phyloP scores from a whole-genome alignment of 352 stramenopile species.

The Phytophthora lateralis region DNA sequence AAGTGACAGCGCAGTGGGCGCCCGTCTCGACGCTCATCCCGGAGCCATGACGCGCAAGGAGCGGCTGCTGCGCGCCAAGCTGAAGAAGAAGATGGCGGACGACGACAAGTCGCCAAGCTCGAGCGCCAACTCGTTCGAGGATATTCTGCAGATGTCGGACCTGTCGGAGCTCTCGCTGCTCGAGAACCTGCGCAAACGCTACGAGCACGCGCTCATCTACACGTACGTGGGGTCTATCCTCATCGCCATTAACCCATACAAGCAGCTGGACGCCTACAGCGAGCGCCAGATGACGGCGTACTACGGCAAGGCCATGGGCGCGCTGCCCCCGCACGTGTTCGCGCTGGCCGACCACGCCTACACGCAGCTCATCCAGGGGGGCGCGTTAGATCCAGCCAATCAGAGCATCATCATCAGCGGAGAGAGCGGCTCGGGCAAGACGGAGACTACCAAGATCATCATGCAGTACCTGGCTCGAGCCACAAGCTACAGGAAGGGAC shows the following conservation, averaged over 20 bases:
- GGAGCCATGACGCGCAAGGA: conserved; percentile 64
- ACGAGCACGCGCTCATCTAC: conserved; percentile 94
- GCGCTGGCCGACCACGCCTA: conserved; percentile 90
- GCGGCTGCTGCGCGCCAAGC: conserved; percentile 83
- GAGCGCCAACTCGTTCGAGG: conserved; percentile 66
- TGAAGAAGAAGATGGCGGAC: conserved; percentile 88
- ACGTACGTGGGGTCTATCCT: conserved; percentile 93
- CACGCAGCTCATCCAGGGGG: conserved; percentile 86
- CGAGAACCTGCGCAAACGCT: conserved; percentile 88
- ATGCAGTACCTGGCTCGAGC: conserved; percentile 89
- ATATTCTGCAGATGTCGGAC: conserved; percentile 91
- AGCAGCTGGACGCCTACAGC: conserved; percentile 75
- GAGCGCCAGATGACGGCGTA: conserved; percentile 89
- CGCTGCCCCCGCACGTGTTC: conserved; percentile 91
- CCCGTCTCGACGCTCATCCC: not conserved
- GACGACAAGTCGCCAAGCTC: conserved; percentile 42
- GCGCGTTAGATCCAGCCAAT: conserved; percentile 80
- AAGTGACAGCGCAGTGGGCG: conserved; percentile 36
- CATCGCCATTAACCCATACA: conserved; percentile 94
- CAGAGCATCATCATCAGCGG: conserved; percentile 94
- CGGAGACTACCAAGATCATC: conserved; percentile 93
- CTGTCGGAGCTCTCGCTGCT: conserved; percentile 91
- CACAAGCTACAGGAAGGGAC: conserved; percentile 70
- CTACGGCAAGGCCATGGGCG: conserved; percentile 83
- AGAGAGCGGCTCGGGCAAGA: conserved; percentile 91